A percentile compares a stretch with the other conserved stretches of the same genome.
phyloP scores from a whole-genome alignment of 2,329 filamentous ascomycete genomes.

The Gyromitra esculenta region DNA sequence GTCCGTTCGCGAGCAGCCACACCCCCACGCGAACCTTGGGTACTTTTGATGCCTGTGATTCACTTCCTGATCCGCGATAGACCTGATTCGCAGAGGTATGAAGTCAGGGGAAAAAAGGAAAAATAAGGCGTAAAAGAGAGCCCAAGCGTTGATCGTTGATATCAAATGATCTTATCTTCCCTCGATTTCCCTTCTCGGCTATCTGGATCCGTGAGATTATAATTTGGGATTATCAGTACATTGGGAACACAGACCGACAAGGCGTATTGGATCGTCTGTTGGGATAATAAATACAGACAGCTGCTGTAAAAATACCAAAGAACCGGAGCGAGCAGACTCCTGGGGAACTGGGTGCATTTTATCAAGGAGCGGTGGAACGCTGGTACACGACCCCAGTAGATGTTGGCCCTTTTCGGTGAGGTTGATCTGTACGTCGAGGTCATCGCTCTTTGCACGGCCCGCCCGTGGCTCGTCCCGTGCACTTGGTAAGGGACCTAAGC shows the following conservation, averaged over 20 bases:
- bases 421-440: neutral
- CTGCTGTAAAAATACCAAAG: slow-evolving; percentile 21
- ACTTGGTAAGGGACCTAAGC: slow-evolving; percentile 26
- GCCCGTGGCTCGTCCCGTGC: slow-evolving; percentile 1
- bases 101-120: slow-evolving; percentile 12
- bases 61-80: slow-evolving; percentile 37
- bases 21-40: slow-evolving; percentile 31
- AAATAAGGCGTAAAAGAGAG: neutral
- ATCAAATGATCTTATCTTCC: slow-evolving; percentile 30
- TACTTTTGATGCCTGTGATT: slow-evolving; percentile 17
- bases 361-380: slow-evolving; percentile 7
- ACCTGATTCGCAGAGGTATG: neutral
- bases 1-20: slow-evolving; percentile 22
- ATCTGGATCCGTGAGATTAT: slow-evolving; percentile 28
- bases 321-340: slow-evolving; percentile 19
- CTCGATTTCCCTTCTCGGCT: slow-evolving; percentile 30
- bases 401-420: neutral
- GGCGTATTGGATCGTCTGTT: slow-evolving; percentile 37
- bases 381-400: neutral
- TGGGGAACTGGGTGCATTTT: slow-evolving; percentile 27
- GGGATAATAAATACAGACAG: slow-evolving; percentile 36
- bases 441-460: slow-evolving; percentile 20
- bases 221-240: slow-evolving; percentile 13
- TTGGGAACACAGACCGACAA: slow-evolving; percentile 39
- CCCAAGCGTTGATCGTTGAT: slow-evolving; percentile 23